phyloP scores from a whole-genome alignment of 805 yeast species.

The Hanseniaspora hatyaiensis region DNA sequence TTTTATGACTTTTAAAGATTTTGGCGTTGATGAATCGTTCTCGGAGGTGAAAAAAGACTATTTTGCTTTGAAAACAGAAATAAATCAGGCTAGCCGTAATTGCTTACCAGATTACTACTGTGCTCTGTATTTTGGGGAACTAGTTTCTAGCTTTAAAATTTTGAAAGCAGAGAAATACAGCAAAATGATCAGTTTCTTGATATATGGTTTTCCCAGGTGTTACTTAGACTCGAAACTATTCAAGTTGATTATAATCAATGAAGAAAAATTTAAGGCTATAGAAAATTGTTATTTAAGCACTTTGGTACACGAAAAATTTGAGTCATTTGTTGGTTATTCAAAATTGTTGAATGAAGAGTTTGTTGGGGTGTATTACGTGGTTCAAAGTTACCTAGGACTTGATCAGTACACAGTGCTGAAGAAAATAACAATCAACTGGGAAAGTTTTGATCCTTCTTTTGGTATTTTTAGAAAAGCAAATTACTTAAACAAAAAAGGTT shows the following conservation, averaged over 20 bases:
- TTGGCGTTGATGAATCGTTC: background rate
- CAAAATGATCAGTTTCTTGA: constrained; percentile 4
- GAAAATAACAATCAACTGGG: constrained; percentile 7
- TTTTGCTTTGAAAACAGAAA: background rate
- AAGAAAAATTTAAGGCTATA: background rate
- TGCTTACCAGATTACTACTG: background rate
- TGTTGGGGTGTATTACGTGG: constrained; percentile 1
- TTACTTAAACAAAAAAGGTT: background rate
- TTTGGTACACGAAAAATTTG: background rate
- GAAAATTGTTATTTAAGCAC: background rate
- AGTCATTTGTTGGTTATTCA: too few species aligned
- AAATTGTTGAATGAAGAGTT: too few species aligned
- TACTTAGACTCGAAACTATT: constrained; percentile 4
- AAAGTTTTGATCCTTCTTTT: constrained; percentile 8
- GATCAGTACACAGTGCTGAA: background rate
- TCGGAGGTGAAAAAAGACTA: background rate
- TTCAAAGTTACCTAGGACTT: background rate
- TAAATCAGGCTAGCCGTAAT: background rate
- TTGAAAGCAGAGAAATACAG: background rate
- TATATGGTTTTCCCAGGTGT: constrained; percentile 14
- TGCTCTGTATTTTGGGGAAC: background rate
- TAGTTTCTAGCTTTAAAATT: background rate
- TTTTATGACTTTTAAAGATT: constrained; percentile 4
- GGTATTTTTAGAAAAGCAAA: background rate
- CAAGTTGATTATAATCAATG: background rate